Evolutionary conservation across 441 rosid genomes (phyloP).

Genomic region (Gossypium laxum): DNA sequence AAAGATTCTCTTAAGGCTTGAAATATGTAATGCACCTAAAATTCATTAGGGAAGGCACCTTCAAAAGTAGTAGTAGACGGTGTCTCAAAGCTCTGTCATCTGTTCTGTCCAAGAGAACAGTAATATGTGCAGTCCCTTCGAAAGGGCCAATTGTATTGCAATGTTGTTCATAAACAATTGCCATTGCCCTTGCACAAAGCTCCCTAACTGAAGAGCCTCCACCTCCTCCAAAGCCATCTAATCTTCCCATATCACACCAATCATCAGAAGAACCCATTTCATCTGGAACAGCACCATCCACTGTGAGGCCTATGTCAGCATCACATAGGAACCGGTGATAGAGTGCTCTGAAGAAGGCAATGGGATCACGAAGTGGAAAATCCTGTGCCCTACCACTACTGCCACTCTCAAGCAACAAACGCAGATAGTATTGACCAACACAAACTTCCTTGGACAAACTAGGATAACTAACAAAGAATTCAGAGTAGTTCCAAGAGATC

Average conservation of each 20-base stretch:
- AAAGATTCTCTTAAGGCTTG: neutral
- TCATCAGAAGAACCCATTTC: conserved; percentile 94
- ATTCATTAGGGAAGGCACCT: conserved; percentile 37
- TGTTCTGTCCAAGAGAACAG: conserved; percentile 92
- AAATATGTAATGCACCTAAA: conserved; percentile 6
- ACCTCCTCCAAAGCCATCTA: conserved; percentile 99
- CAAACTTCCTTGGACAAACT: conserved; percentile 98
- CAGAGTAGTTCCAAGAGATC: conserved; percentile 98
- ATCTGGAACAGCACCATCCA: conserved; percentile 93
- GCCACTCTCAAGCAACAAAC: conserved; percentile 93
- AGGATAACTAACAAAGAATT: conserved; percentile 78
- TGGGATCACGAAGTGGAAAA: conserved; percentile 95
- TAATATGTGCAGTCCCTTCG: conserved; percentile 92
- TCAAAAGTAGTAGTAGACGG: conserved; percentile 84
- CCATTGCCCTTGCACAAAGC: conserved; percentile 99
- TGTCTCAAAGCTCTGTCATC: conserved; percentile 97
- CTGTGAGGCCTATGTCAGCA: conserved; percentile 92
- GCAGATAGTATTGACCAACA: conserved; percentile 96
- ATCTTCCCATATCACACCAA: conserved; percentile 98
- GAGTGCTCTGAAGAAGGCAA: conserved; percentile 94
- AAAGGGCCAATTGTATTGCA: conserved; percentile 69
- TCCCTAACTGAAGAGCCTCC: conserved; percentile 97
- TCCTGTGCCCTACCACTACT: conserved; percentile 87
- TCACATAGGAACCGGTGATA: conserved; percentile 98
- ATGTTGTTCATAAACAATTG: conserved; percentile 97